Evolutionary conservation across 768 basidiomycete genomes (phyloP), one percentile per base, ranked within the genome.

Genomic region (Serendipita sp.): DNA sequence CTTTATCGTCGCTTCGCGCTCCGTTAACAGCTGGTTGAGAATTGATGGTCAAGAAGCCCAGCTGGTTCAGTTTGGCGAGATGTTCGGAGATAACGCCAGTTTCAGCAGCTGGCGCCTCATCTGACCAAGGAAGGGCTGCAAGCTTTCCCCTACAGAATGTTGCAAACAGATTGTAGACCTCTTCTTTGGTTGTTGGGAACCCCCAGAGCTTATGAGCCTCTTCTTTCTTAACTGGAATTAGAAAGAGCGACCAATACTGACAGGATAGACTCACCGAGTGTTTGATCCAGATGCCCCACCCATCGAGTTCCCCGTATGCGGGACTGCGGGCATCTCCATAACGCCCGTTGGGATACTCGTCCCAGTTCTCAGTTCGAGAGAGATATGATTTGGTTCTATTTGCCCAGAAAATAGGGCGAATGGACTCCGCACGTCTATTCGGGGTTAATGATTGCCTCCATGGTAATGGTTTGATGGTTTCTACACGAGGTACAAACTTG

Each of bases 361-460:
- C 96, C 96, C 96, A 99, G 71, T 96, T 91, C 72, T 96, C 93
- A 13, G 96, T 98, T 63, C 95, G 87, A 5, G 90, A 90, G 52
- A 98, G 78, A 73, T 98, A 98, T 1, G 93, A 96, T 71, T 93
- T 88, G 43, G 92, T 82, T 44, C 95, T 81, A 76, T 99, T 98
- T 11, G 96, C 92, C 94, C 95, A 98, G 78, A 98, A 98, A 71
- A 99, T 98, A 2, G 96, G 96, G 37, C 96, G 87, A 67, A 95
- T 98, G 55, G 82, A 87, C 75, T 99, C 96, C 67, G 83, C 79
- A 60, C 95, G 87, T 64, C 96, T 81, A 71, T 81, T 90, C 18
- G 94, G 92, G 1, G 95, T 98, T 68, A 98, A 87, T 18, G 85
- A 91, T 88, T 92, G 70, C 75, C 95, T 83, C 96, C 96, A 99